Conservation (phyloP, 225 moss, liverwort and hornwort genomes). For the Marchantia paleacea region DNA sequence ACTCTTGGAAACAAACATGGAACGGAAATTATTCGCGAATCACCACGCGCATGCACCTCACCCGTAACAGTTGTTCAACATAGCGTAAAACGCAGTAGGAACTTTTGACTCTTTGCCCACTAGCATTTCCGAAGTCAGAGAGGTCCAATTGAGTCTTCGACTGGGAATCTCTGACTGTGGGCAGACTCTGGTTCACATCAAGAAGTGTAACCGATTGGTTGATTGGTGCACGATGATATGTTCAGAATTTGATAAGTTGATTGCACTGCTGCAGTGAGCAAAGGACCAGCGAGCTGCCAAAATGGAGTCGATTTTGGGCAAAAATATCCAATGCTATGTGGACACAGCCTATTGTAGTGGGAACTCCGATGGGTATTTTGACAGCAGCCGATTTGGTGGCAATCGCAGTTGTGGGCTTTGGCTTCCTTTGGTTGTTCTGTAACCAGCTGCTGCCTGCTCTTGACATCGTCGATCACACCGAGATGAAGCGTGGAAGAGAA, state of each 20-base stretch:
- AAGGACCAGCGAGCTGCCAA: slow-evolving; percentile 30
- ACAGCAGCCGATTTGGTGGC: slow-evolving; percentile 44
- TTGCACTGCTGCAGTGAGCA: slow-evolving; percentile 20
- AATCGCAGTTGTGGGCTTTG: slow-evolving; percentile 39
- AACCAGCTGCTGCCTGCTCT: slow-evolving; percentile 45
- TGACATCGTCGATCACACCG: slow-evolving; percentile 30
- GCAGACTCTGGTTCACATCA: too few relatives aligned
- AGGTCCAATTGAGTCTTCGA: too few relatives aligned
- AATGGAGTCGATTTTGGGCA: slow-evolving; percentile 39
- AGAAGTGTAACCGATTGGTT: too few relatives aligned
- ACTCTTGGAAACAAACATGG: too few relatives aligned
- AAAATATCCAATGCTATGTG: slow-evolving; percentile 32
- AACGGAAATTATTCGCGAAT: too few relatives aligned
- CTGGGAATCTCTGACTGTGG: too few relatives aligned
- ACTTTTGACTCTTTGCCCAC: too few relatives aligned
- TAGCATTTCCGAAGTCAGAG: too few relatives aligned
- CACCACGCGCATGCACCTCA: too few relatives aligned
- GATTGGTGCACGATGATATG: neutral
- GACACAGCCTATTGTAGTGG: slow-evolving; percentile 45
- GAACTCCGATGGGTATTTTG: slow-evolving; percentile 47
- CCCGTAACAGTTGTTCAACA: too few relatives aligned
- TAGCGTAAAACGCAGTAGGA: too few relatives aligned
- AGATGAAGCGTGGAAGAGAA: slow-evolving; percentile 33
- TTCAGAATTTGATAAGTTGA: neutral
- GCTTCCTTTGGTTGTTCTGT: slow-evolving; percentile 53